A percentile compares a stretch with the other conserved stretches of the same genome.
phyloP scores from a whole-genome alignment of 169 alveolate genomes.

The Amoebophrya sp. region DNA sequence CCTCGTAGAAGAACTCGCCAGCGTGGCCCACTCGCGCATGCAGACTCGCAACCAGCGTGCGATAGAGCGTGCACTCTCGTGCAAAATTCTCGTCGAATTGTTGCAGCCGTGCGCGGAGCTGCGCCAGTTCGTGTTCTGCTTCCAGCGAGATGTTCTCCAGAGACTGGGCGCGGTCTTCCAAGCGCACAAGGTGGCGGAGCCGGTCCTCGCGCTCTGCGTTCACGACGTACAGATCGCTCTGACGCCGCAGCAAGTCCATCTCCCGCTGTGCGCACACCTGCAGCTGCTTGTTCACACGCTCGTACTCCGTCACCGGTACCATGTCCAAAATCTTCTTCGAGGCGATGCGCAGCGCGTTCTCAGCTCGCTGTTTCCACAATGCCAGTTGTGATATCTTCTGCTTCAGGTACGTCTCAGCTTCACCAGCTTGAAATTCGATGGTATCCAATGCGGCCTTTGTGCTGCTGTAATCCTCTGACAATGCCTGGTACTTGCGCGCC shows the following conservation, averaged over 20 bases:
- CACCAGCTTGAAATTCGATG: background rate
- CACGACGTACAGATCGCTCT: background rate
- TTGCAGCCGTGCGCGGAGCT: background rate
- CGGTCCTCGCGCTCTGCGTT: slow-evolving; percentile 1
- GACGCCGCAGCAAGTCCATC: slow-evolving; percentile 8
- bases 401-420: background rate
- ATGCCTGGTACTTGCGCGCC: background rate
- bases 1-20: background rate
- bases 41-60: background rate
- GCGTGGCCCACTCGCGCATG: background rate
- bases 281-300: slow-evolving; percentile 12
- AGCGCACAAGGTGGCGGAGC: background rate
- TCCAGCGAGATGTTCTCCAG: background rate
- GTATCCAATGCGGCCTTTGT: background rate
- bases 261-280: background rate
- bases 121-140: background rate
- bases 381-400: background rate
- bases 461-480: background rate
- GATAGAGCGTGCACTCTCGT: background rate
- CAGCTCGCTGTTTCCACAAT: slow-evolving; percentile 5
- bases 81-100: background rate
- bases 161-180: background rate
- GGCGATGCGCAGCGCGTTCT: background rate
- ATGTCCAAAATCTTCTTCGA: background rate
- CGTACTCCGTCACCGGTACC: slow-evolving; percentile 16